Percentiles rank a stretch among this genome's conserved stretches.
These are phyloP conservation scores for Gyrodon lividus DNA, from an alignment of 768 basidiomycete genomes.

Conservation along the genomic window DNA sequence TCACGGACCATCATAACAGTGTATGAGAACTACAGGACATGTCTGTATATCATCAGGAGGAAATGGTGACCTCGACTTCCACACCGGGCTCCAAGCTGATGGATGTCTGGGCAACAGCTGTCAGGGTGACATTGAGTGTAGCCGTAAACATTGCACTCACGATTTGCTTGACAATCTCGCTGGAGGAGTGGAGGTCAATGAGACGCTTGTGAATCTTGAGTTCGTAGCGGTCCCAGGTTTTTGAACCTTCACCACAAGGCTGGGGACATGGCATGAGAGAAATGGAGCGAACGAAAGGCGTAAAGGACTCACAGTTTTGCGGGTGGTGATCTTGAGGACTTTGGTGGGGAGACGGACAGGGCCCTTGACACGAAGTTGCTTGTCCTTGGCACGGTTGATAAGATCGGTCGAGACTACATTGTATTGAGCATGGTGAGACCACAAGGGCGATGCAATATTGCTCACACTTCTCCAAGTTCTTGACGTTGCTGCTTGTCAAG, in stretches of 20 bases:
- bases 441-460: conserved; percentile 1
- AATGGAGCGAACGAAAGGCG: not conserved
- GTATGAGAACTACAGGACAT: not conserved
- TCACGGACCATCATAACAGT: conserved; percentile 1
- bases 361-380: conserved; percentile 98
- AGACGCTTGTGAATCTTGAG: conserved; percentile 99
- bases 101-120: conserved; percentile 63
- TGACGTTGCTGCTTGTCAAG: conserved; percentile 95
- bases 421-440: not conserved
- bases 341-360: conserved; percentile 99
- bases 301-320: conserved; percentile 79
- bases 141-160: conserved; percentile 50
- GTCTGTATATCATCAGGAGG: conserved; percentile 44
- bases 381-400: conserved; percentile 99
- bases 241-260: conserved; percentile 99
- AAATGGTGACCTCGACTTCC: conserved; percentile 98
- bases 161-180: conserved; percentile 99
- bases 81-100: conserved; percentile 99
- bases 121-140: conserved; percentile 7
- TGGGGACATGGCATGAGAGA: conserved; percentile 29
- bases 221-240: conserved; percentile 99
- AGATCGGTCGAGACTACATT: conserved; percentile 86
- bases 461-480: conserved; percentile 97
- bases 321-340: conserved; percentile 97
- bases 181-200: conserved; percentile 97